Conservation (phyloP, 225 moss, liverwort and hornwort species). For the Anthoceros angustus region DNA sequence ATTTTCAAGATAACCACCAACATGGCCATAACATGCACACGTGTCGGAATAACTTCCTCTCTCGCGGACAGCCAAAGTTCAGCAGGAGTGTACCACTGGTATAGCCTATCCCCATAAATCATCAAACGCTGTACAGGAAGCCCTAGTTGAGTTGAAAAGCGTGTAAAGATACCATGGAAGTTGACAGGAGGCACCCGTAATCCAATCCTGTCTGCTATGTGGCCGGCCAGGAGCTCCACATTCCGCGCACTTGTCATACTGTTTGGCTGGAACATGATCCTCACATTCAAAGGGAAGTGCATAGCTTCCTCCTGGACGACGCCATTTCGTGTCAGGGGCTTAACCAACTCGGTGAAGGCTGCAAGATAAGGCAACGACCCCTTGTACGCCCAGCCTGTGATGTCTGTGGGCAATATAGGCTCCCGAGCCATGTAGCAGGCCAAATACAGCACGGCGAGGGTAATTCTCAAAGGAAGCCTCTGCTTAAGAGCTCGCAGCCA, state of each 20-base stretch:
- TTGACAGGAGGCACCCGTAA: conserved; percentile 65
- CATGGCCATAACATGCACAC: conserved; percentile 80
- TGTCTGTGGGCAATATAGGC: conserved; percentile 72
- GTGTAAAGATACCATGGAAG: conserved; percentile 41
- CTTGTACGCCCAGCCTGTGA: conserved; percentile 64
- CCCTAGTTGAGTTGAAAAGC: conserved; percentile 44
- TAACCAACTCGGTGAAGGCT: conserved; percentile 51
- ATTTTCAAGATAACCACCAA: conserved; percentile 57
- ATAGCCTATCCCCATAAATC: conserved; percentile 40
- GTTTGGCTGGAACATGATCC: conserved; percentile 59
- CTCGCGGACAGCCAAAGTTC: conserved; percentile 73
- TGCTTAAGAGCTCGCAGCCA: conserved; percentile 72
- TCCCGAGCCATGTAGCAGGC: conserved; percentile 83
- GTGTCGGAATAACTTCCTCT: conserved; percentile 40
- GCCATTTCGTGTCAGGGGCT: conserved; percentile 16
- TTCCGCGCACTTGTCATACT: conserved; percentile 48
- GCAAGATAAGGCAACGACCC: conserved; percentile 69
- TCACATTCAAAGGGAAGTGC: conserved; percentile 39
- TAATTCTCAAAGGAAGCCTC: conserved; percentile 62
- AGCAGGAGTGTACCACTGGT: conserved; percentile 71
- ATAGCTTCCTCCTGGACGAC: conserved; percentile 10
- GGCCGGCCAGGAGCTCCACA: conserved; percentile 56
- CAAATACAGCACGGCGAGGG: conserved; percentile 64
- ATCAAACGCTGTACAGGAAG: conserved; percentile 45
- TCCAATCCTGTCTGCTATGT: conserved; percentile 49